Percentiles rank a stretch among this genome's conserved stretches.
Evolutionary conservation across 2,329 filamentous ascomycete genomes (phyloP).

Genomic region (Thyridium curvatum): DNA sequence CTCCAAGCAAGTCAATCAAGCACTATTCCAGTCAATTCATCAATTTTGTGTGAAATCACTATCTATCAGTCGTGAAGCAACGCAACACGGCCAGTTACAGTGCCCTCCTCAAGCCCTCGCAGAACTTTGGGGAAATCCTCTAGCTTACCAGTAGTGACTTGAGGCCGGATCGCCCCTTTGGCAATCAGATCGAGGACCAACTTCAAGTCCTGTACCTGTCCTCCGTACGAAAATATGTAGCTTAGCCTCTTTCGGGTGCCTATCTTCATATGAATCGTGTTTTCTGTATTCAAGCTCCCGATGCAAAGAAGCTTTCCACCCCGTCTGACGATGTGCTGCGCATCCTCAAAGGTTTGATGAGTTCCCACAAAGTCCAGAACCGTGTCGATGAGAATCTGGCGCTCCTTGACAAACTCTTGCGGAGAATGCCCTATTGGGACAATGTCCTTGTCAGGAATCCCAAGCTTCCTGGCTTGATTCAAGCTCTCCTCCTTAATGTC

Average conservation of each 20-base stretch:
- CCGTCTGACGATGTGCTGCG: slow-evolving; percentile 23
- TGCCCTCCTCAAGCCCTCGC: slow-evolving; percentile 24
- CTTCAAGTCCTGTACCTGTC: slow-evolving; percentile 29
- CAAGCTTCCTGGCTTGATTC: slow-evolving; percentile 21
- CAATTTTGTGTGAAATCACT: too few relatives aligned
- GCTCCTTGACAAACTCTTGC: slow-evolving; percentile 19
- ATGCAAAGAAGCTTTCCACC: slow-evolving; percentile 30
- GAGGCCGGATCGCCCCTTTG: slow-evolving; percentile 22
- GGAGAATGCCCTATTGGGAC: slow-evolving; percentile 19
- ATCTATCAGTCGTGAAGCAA: too few relatives aligned
- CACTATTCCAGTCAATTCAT: too few relatives aligned
- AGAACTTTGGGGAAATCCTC: slow-evolving; percentile 25
- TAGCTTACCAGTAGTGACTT: slow-evolving; percentile 22
- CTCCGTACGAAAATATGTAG: slow-evolving; percentile 36
- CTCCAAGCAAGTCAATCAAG: too few relatives aligned
- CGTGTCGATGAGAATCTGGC: slow-evolving; percentile 17
- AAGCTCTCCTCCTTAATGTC: slow-evolving; percentile 22
- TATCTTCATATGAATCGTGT: slow-evolving; percentile 35
- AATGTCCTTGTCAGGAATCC: slow-evolving; percentile 21
- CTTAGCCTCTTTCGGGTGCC: slow-evolving; percentile 32
- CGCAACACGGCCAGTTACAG: slow-evolving; percentile 19
- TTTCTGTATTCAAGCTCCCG: slow-evolving; percentile 29
- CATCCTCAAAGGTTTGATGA: slow-evolving; percentile 28
- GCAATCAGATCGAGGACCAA: slow-evolving; percentile 27
- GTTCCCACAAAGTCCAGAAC: slow-evolving; percentile 26